Conservation (phyloP, 2,329 filamentous ascomycete species). For the Madurella mycetomatis region DNA sequence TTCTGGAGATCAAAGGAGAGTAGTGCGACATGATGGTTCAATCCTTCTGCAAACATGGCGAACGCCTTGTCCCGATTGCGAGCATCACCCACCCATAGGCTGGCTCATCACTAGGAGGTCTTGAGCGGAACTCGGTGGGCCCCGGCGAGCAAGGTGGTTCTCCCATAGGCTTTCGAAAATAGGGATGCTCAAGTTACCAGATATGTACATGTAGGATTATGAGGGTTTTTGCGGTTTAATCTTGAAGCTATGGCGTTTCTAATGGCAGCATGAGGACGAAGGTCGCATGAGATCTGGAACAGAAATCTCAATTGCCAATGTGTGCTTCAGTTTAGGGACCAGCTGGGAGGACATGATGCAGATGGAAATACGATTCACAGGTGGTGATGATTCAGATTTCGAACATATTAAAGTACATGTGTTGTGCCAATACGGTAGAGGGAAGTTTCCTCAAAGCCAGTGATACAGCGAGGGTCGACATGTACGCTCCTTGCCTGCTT, state of each 20-base stretch:
- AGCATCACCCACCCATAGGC: neutral
- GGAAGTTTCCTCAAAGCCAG: constrained; percentile 7
- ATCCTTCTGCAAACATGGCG: neutral
- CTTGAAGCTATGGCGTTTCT: constrained; percentile 27
- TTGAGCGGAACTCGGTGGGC: too few species aligned
- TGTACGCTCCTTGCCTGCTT: too few species aligned
- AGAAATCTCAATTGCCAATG: constrained; percentile 21
- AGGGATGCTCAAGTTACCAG: neutral
- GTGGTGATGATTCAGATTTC: constrained; percentile 24
- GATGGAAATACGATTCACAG: constrained; percentile 26
- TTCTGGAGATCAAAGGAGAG: constrained; percentile 66
- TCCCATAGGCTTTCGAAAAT: neutral
- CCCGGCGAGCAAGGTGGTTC: too few species aligned
- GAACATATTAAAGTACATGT: constrained; percentile 26
- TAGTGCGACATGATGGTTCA: constrained; percentile 4
- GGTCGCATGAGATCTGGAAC: constrained; percentile 22
- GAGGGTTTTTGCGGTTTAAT: constrained; percentile 14
- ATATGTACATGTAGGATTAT: constrained; percentile 20
- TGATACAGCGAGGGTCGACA: constrained; percentile 5
- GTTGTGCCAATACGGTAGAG: constrained; percentile 8
- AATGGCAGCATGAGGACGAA: constrained; percentile 28
- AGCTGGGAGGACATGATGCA: constrained; percentile 21
- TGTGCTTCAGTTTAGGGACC: constrained; percentile 17
- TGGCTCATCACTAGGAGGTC: too few species aligned
- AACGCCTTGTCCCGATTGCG: neutral